These are phyloP conservation scores for Fusarium fracticaudum DNA, from an alignment of 2,329 filamentous ascomycete genomes.

Conservation along the genomic window DNA sequence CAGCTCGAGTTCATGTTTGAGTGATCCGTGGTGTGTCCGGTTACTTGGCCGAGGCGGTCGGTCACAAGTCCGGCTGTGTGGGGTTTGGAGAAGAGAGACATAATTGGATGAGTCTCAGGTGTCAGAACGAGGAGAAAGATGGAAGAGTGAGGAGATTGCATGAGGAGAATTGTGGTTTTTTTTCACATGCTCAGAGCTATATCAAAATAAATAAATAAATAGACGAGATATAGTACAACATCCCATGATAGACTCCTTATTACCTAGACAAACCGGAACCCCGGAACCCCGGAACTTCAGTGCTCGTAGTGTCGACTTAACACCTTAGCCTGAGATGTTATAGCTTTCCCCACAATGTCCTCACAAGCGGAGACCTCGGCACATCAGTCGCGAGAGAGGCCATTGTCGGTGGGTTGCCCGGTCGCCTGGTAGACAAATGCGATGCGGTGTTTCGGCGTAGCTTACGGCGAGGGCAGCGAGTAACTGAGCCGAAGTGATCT, in stretches of 20 bases:
- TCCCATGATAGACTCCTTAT: neutral
- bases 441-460: constrained; percentile 40
- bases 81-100: constrained; percentile 23
- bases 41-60: constrained; percentile 32
- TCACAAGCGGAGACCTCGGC: constrained; percentile 41
- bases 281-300: constrained; percentile 23
- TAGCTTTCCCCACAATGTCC: constrained; percentile 30
- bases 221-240: neutral
- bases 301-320: neutral
- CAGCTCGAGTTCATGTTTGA: neutral
- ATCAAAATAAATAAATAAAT: neutral
- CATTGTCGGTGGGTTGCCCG: constrained; percentile 39
- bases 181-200: constrained; percentile 26
- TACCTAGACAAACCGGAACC: neutral
- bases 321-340: neutral
- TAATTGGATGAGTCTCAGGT: constrained; percentile 15
- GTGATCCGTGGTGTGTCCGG: constrained; percentile 1
- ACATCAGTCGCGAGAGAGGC: constrained; percentile 25
- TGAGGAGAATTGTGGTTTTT: neutral
- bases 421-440: constrained; percentile 22
- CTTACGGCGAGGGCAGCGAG: constrained; percentile 35
- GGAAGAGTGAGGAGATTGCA: neutral
- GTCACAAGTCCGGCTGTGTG: constrained; percentile 35
- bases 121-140: neutral
- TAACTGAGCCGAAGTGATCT: neutral